phyloP scores from a whole-genome alignment of 805 yeast genomes.

The Sugiyamaella valdiviana region DNA sequence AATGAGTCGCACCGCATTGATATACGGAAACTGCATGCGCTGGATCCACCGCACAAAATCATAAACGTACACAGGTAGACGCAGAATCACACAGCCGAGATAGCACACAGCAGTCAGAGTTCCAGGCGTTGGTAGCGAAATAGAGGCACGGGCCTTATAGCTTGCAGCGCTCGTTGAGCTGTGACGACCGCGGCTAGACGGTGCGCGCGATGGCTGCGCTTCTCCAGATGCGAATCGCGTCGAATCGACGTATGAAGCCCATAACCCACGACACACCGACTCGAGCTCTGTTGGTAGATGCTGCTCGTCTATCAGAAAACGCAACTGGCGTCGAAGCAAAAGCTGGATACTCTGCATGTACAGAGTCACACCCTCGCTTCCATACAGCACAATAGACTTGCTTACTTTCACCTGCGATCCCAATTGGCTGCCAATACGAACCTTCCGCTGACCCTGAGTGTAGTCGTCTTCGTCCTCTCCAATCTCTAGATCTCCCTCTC shows the following conservation, averaged over 20 bases:
- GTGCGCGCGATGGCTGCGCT: too few relatives aligned
- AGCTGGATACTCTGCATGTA: slow-evolving; percentile 45
- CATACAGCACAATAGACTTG: slow-evolving; percentile 35
- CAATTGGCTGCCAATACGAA: background rate
- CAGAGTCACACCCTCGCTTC: slow-evolving; percentile 41
- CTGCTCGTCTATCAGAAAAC: slow-evolving; percentile 34
- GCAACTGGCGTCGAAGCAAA: slow-evolving; percentile 45
- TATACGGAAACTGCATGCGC: slow-evolving; percentile 29
- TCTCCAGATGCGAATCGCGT: slow-evolving; percentile 36
- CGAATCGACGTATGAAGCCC: slow-evolving; percentile 23
- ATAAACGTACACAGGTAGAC: slow-evolving; percentile 22
- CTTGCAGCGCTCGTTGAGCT: slow-evolving; percentile 21
- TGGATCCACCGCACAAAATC: slow-evolving; percentile 27
- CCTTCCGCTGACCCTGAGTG: slow-evolving; percentile 1
- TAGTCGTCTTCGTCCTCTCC: slow-evolving; percentile 76
- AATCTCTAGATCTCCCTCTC: slow-evolving; percentile 69
- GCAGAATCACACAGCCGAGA: slow-evolving; percentile 20
- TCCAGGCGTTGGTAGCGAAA: background rate
- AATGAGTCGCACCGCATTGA: slow-evolving; percentile 12
- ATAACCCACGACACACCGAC: slow-evolving; percentile 16
- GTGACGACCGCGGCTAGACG: slow-evolving; percentile 44
- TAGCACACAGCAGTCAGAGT: slow-evolving; percentile 13
- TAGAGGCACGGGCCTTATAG: background rate
- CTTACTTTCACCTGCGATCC: background rate
- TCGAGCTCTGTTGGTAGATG: slow-evolving; percentile 24